Evolutionary conservation across 352 stramenopile genomes (phyloP), one percentile per base, ranked within the genome.

Genomic region (Pseudoperonospora humuli): DNA sequence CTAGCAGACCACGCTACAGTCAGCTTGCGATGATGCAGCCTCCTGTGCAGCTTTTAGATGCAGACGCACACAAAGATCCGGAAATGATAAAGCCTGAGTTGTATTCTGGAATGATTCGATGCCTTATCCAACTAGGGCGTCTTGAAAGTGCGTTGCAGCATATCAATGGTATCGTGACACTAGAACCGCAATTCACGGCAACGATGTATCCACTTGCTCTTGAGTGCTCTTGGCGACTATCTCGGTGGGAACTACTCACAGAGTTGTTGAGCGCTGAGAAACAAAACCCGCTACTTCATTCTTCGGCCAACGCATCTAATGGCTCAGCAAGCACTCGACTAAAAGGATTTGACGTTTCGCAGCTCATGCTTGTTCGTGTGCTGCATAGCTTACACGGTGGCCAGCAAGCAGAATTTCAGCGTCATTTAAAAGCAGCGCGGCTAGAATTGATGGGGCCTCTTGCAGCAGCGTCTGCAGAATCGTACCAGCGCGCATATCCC

Each of bases 181-280:
- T 84, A 57, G 78, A 91, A 29, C 77, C 80, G 1, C 62, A 86
- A 21, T 82, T 81, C 35, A 83, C 87, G 27, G 71, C 63, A n/a
- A 82, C 75, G 2, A 60, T 92, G 25, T 92, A 91, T 49, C 79
- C 78, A 8, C 83, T 75, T 50, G 82, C 82, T 1, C 57, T 94
- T 2, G 79, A 94, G 46, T 92, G 80, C 36, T 75, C 82, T 11
- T 94, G 82, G 82, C 67, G 80, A n/a, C 61, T 94, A 19, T 90
- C 75, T 39, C 67, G 80, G 20, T 94, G 82, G 82, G 75, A 88
- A 8, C 55, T 93, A 14, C 54, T 94, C 0, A 57, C 75, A 7
- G 76, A 92, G 48, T 37, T 92, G 18, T 39, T 94, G 13, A 84
- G 78, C 17, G 70, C 78, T 0, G 77, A 90, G 36, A 81, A 80